Evolutionary conservation across 306 rosid genomes (phyloP), one percentile per base, ranked within the genome.

Genomic region (Malus sieversii): DNA sequence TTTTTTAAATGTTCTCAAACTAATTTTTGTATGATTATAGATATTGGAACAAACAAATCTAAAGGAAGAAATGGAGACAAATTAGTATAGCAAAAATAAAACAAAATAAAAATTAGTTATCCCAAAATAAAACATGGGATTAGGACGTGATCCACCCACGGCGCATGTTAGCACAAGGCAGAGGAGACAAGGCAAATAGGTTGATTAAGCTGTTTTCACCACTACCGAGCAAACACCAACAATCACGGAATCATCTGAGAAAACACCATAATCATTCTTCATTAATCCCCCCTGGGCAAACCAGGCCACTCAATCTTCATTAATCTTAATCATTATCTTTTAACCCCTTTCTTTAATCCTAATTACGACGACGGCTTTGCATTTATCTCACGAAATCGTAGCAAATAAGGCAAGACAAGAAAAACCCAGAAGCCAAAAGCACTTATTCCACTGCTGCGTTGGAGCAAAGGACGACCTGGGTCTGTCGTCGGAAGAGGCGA

Each of bases 141-240:
- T 1, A 44, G 13, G 9, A 18, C 55, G 23, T 10, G 62, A 3
- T 10, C 20, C n/a, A 61, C 46, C 68, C 55, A 14, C 11, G n/a
- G 85, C 77, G 81, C 81, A 75, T 13, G 78, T 8, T 84, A 85
- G 83, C 72, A 1, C n/a, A 4, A 18, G 20, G 61, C 71, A 73
- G 65, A 75, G 52, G 62, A 8, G 22, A 48, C 42, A 65, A 32
- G 64, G 48, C 29, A 83, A 20, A 67, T 66, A 68, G 75, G 75
- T 58, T 72, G 76, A 72, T 72, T 58, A 72, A 38, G 75, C 65
- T 79, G 6, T 16, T 60, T 60, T 32, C 25, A n/a, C 76, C 76
- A 10, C 59, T 59, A 29, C 68, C 62, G 44, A 53, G 68, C 66
- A 30, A 57, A 33, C 76, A 55, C 70, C 72, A 82, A 79, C 81